Evolutionary conservation across 2,329 filamentous ascomycete species (phyloP).

Genomic region (Cladosporium sphaerospermum): DNA sequence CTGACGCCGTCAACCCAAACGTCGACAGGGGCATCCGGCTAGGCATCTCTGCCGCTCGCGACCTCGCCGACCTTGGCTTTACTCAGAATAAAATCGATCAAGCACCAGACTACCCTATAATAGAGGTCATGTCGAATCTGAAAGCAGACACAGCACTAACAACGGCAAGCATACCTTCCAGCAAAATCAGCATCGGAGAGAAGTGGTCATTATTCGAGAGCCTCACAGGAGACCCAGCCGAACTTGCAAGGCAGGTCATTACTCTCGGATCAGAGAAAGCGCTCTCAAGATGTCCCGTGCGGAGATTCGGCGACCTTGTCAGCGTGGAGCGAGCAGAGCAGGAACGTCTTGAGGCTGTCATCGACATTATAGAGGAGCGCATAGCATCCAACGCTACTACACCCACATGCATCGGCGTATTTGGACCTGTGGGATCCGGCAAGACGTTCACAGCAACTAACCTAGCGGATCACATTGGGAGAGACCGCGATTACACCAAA

Average conservation of each 20-base stretch:
- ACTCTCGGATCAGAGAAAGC: constrained; percentile 26
- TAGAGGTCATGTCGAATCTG: constrained; percentile 21
- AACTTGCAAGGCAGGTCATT: constrained; percentile 29
- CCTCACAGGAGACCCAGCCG: constrained; percentile 28
- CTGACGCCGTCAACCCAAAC: constrained; percentile 22
- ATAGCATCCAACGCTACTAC: constrained; percentile 17
- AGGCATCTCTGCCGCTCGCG: constrained; percentile 24
- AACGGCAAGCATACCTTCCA: constrained; percentile 26
- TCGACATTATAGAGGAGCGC: constrained; percentile 26
- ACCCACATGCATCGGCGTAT: constrained; percentile 28
- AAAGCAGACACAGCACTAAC: constrained; percentile 21
- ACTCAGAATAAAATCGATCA: constrained; percentile 19
- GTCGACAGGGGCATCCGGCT: constrained; percentile 25
- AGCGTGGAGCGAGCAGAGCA: constrained; percentile 27
- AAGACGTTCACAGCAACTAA: constrained; percentile 30
- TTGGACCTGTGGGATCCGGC: constrained; percentile 26
- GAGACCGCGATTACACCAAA: constrained; percentile 17
- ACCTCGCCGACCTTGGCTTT: constrained; percentile 24
- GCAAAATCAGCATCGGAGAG: constrained; percentile 28
- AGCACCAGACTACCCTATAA: constrained; percentile 25
- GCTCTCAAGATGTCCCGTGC: constrained; percentile 24
- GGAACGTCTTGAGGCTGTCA: constrained; percentile 26
- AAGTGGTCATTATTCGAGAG: constrained; percentile 30
- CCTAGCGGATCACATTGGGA: constrained; percentile 22
- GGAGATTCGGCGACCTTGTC: constrained; percentile 24